Percentiles rank a stretch among this genome's conserved stretches.
Evolutionary conservation across 805 yeast genomes (phyloP).

Genomic region (Sugiyamaella qingdaonensis): DNA sequence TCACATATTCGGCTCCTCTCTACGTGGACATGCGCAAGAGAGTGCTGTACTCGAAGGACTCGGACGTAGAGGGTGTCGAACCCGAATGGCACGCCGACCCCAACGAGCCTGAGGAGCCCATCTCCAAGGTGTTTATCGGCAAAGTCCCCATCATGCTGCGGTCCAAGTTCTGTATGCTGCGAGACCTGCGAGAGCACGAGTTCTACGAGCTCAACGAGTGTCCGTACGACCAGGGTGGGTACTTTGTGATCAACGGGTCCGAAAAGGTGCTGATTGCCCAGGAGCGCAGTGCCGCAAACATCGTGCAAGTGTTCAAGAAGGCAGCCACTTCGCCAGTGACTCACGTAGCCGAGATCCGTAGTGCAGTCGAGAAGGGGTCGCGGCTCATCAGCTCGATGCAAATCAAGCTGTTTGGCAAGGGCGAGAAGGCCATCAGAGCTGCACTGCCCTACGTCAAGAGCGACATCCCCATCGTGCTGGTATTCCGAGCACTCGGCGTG

Average conservation of each 20-base stretch:
- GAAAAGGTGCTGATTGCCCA: constrained; percentile 98
- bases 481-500: constrained; percentile 95
- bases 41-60: constrained; percentile 79
- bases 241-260: constrained; percentile 95
- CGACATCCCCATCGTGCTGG: constrained; percentile 95
- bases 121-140: constrained; percentile 86
- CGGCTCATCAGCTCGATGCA: constrained; percentile 91
- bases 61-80: constrained; percentile 39
- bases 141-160: constrained; percentile 97
- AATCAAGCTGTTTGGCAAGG: constrained; percentile 84
- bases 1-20: constrained; percentile 93
- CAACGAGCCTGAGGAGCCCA: constrained; percentile 60
- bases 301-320: constrained; percentile 96
- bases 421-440: constrained; percentile 83
- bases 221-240: constrained; percentile 99
- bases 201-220: constrained; percentile 95
- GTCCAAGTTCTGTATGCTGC: constrained; percentile 90
- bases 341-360: constrained; percentile 93
- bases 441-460: constrained; percentile 94
- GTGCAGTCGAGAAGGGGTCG: constrained; percentile 96
- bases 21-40: constrained; percentile 94
- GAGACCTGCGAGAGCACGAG: constrained; percentile 87
- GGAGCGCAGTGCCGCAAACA: constrained; percentile 97
- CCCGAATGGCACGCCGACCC: constrained; percentile 53
- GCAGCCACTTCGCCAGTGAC: constrained; percentile 96